phyloP scores from a whole-genome alignment of 129 eudicot species.

The carrot (Daucus carota) region DH1_v3.0 NC_030382.2:19173501-19174000 shows the following conservation, averaged over 20 bases:
- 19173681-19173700: conserved; percentile 31
- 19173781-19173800: conserved; percentile 6
- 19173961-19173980: conserved; percentile 33
- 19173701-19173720: conserved; percentile 41
- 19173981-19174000: conserved; percentile 33
- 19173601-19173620: not conserved
- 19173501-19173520: no score
- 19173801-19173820: not conserved
- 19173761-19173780: conserved; percentile 35
- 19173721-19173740: conserved; percentile 26
- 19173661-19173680: conserved; percentile 29
- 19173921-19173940: conserved; percentile 31
- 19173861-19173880: conserved; percentile 20
- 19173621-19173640: conserved; percentile 20
- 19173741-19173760: conserved; percentile 31
- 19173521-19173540: no score
- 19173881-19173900: conserved; percentile 16
- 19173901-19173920: conserved; percentile 25
- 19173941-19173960: conserved; percentile 30
- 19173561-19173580: not conserved
- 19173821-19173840: not conserved
- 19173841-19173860: conserved; percentile 2
- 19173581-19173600: not conserved
- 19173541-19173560: no score
- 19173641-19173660: conserved; percentile 15